Base-by-base conservation (phyloP, 2,329 filamentous ascomycete genomes). In the Fusarium sp. region DNA sequence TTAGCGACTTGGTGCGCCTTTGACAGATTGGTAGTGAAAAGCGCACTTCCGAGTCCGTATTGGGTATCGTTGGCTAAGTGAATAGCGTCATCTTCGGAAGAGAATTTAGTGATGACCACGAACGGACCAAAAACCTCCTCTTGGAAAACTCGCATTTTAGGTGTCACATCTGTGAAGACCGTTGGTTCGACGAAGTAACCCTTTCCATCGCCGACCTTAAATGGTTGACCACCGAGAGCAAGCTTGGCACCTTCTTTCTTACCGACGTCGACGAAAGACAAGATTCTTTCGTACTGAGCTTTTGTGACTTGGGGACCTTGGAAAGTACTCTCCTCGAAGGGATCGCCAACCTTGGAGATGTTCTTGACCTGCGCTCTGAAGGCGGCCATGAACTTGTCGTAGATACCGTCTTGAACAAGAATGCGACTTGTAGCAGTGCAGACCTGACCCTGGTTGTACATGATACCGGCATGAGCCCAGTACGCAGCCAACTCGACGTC, bases 291-390 rank as follows among this genome's bases (percentile, higher is more conserved):
- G 72, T 90, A 91, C 75, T 94, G 91, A 9, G 83, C 78, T 75
- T 90, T 90, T 7, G 89, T 91, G 45, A 93, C 87, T 74, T 93
- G 91, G 0, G 92, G 92, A 1, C 92, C 92, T 74, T 93, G 91
- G 81, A 90, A 91, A 1, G 91, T 92, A 37, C 82, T 83, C 69
- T 90, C 86, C 7, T 85, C 83, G 77, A 92, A 93, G 0, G 90
- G 91, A 73, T 93, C 87, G 56, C 91, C 92, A 13, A 93, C 84
- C 52, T 89, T 86, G 71, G 85, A 89, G 34, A 86, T 85, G 20
- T 63, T 53, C 38, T 69, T 65, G 3, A 69, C 67, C 20, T 69
- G 61, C 0, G 40, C 34, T 13, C 41, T 40, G 18, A 69, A 69
- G 3, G 66, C 65, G 13, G 36, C 61, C 49, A 93, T 77, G 74